Conservation (phyloP, 2,329 filamentous ascomycete species). For the Alternaria angustiovoidea region DNA sequence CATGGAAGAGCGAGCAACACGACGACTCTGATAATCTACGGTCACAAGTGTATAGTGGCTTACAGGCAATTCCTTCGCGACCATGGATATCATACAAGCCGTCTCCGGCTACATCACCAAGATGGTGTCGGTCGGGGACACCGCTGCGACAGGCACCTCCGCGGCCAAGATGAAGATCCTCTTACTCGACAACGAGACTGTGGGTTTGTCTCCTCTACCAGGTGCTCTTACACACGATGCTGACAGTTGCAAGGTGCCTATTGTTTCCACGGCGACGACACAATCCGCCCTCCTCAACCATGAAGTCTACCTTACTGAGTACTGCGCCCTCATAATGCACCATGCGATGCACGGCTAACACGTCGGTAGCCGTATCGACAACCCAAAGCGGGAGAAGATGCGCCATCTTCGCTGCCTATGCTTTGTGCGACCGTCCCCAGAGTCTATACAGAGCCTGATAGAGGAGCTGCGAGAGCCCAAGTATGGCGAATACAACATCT, state of each 20-base stretch:
- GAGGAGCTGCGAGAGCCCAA: slow-evolving; percentile 96
- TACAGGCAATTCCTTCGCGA: background rate
- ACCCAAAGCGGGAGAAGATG: slow-evolving; percentile 92
- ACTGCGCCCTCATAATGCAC: slow-evolving; percentile 23
- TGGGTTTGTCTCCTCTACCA: slow-evolving; percentile 60
- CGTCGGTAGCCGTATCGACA: slow-evolving; percentile 75
- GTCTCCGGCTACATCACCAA: slow-evolving; percentile 95
- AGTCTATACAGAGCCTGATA: slow-evolving; percentile 91
- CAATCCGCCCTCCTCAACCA: slow-evolving; percentile 95
- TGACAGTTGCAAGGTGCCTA: slow-evolving; percentile 68
- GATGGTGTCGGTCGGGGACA: slow-evolving; percentile 88
- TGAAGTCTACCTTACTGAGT: slow-evolving; percentile 96
- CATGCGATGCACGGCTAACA: slow-evolving; percentile 30
- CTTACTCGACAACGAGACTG: slow-evolving; percentile 89
- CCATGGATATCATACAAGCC: slow-evolving; percentile 93
- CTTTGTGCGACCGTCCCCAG: slow-evolving; percentile 88
- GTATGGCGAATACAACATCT: slow-evolving; percentile 96
- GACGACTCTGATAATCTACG: background rate
- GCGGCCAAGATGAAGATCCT: slow-evolving; percentile 98
- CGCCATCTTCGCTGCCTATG: slow-evolving; percentile 92
- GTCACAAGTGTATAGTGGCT: background rate
- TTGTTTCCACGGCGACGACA: slow-evolving; percentile 93
- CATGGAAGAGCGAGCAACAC: slow-evolving; percentile 11
- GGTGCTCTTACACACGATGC: slow-evolving; percentile 1
- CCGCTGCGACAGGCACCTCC: slow-evolving; percentile 68